A percentile compares a stretch with the other conserved stretches of the same genome.
Conservation (phyloP, 2,329 filamentous ascomycete genomes). For the Verticillium alfalfae region DNA sequence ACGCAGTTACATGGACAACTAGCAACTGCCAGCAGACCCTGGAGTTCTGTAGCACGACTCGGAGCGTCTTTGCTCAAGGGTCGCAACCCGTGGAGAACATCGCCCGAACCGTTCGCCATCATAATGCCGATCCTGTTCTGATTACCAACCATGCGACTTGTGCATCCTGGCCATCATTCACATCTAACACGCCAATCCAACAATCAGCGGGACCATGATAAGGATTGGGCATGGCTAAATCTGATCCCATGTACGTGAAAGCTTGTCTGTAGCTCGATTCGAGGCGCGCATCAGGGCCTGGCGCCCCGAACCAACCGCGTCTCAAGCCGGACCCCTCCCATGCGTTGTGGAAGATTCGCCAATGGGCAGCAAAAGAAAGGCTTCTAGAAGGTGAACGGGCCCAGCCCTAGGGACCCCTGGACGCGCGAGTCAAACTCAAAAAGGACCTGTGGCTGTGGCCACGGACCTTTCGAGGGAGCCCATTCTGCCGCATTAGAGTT, state of each 20-base stretch:
- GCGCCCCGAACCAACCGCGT: not conserved
- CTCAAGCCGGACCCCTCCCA: not conserved
- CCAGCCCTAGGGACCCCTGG: not conserved
- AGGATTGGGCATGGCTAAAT: not conserved
- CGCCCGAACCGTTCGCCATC: not conserved
- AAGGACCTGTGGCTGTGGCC: not conserved
- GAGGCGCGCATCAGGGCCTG: not conserved
- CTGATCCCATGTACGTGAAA: not conserved
- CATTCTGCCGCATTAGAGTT: not conserved
- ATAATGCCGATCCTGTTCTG: not conserved
- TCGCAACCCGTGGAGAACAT: not conserved
- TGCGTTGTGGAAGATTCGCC: no score
- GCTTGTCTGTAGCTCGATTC: not conserved
- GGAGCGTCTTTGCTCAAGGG: no score
- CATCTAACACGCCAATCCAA: not conserved
- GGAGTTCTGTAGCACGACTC: no score
- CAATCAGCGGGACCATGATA: not conserved
- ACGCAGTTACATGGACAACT: no score
- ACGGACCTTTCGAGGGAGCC: not conserved
- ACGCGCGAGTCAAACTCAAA: not conserved
- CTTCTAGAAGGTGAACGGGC: not conserved
- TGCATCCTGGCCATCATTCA: not conserved
- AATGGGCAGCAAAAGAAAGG: not conserved
- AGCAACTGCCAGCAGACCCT: no score
- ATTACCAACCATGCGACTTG: not conserved